Evolutionary conservation across 495 filamentous ascomycete species (phyloP).

Genomic region (Cryomyces antarcticus): DNA sequence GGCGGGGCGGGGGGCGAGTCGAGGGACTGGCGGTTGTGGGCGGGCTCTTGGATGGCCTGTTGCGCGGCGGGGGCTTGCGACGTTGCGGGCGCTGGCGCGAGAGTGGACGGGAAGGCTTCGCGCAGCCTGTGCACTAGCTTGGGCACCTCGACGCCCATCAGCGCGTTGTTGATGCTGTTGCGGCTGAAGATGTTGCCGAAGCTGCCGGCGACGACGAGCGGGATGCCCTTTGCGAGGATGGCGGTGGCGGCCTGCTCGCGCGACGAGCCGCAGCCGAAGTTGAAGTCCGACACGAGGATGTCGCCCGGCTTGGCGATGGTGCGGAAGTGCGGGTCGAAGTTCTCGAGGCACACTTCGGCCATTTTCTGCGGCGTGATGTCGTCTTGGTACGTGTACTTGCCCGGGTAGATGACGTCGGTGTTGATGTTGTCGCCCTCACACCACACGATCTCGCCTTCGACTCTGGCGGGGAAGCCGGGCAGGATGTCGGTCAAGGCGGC

Average conservation of each 20-base stretch:
- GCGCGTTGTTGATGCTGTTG: slow-evolving; percentile 83
- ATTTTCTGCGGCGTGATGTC: slow-evolving; percentile 54
- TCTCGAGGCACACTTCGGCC: slow-evolving; percentile 79
- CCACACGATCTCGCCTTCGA: slow-evolving; percentile 49
- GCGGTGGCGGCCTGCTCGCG: slow-evolving; percentile 83
- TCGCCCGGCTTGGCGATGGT: slow-evolving; percentile 40
- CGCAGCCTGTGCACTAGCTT: slow-evolving; percentile 48
- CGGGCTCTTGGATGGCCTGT: slow-evolving; percentile 16
- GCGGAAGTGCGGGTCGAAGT: slow-evolving; percentile 62
- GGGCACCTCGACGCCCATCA: slow-evolving; percentile 71
- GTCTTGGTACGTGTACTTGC: slow-evolving; percentile 82
- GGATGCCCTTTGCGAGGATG: slow-evolving; percentile 68
- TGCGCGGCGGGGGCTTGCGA: neutral
- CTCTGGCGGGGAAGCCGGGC: slow-evolving; percentile 45
- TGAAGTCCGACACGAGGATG: slow-evolving; percentile 71
- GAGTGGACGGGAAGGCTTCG: slow-evolving; percentile 30
- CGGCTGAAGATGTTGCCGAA: slow-evolving; percentile 79
- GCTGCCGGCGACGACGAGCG: slow-evolving; percentile 63
- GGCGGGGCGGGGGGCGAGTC: slow-evolving; percentile 30
- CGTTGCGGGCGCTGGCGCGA: neutral
- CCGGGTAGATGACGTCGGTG: slow-evolving; percentile 74
- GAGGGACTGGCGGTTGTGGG: slow-evolving; percentile 21
- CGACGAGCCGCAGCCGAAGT: slow-evolving; percentile 71
- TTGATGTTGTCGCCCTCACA: slow-evolving; percentile 57
- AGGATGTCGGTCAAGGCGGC: slow-evolving; percentile 34